A percentile compares a stretch with the other conserved stretches of the same genome.
Evolutionary conservation across 129 eudicot genomes (phyloP).

Genomic region (Tagetes patula): DNA sequence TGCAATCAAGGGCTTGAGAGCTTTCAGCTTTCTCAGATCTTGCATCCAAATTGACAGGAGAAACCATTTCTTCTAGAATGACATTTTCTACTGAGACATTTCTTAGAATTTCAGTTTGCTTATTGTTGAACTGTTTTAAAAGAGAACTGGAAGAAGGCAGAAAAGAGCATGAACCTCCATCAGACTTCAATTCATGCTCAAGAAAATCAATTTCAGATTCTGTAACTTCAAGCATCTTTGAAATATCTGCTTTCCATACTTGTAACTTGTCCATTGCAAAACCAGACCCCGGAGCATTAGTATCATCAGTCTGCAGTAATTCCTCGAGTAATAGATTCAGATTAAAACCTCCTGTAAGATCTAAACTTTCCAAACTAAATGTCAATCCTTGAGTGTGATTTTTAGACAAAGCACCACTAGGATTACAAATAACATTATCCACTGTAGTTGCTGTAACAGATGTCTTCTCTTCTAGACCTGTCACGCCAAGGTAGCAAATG

Average conservation of each 20-base stretch:
- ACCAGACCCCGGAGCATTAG: constrained; percentile 44
- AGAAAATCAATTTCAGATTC: constrained; percentile 88
- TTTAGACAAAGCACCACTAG: constrained; percentile 46
- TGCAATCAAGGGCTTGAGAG: constrained; percentile 23
- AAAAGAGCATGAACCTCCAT: constrained; percentile 25
- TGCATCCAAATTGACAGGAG: constrained; percentile 17
- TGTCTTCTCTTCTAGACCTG: constrained; percentile 72
- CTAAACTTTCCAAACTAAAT: constrained; percentile 61
- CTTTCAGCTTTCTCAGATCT: constrained; percentile 35
- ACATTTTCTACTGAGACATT: constrained; percentile 40
- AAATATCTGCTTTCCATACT: constrained; percentile 65
- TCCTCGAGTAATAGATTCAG: constrained; percentile 53
- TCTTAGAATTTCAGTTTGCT: constrained; percentile 39
- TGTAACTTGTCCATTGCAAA: constrained; percentile 70
- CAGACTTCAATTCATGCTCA: constrained; percentile 70
- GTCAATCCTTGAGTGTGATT: constrained; percentile 38
- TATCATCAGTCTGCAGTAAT: constrained; percentile 53
- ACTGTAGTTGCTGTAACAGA: constrained; percentile 31
- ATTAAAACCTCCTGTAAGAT: constrained; percentile 39
- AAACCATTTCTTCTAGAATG: constrained; percentile 20
- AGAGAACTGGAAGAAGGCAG: constrained; percentile 45
- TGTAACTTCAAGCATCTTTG: constrained; percentile 63
- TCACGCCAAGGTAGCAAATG: constrained; percentile 3
- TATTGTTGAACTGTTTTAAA: constrained; percentile 26
- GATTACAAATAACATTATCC: constrained; percentile 42